Base-by-base conservation (phyloP, 306 rosid species). In the Nissolia schottii region DNA sequence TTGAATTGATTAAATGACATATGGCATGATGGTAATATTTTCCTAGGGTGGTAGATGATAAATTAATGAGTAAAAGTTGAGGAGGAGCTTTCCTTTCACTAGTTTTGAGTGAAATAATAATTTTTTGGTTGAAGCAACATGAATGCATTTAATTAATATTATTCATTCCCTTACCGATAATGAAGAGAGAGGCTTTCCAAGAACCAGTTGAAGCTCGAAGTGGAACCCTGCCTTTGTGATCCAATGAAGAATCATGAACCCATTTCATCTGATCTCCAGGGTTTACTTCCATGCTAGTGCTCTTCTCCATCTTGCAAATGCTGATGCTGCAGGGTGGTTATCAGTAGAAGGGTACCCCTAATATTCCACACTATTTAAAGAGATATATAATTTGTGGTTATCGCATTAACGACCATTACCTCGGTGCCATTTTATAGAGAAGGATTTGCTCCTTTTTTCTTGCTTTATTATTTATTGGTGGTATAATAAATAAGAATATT, bases 161-260 rank as follows among this genome's bases (percentile, higher is more conserved):
- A n/a, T n/a, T n/a, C n/a, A n/a, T n/a, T n/a, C n/a, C 7, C 69
- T 67, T 79, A 88, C 93, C 88, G 15, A 88, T 77, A 45, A 88
- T 83, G 75, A 83, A 88, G 80, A 84, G 25, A 25, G 93, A 74
- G 59, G 93, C 88, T 79, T 83, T 88, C 90, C 93, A 85, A 37
- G 79, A 75, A 69, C 93, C 93, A 56, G 90, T 88, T 19, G 93
- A 81, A 77, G 84, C 79, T 70, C 93, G 58, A 2, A 84, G 89
- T 34, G 93, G 93, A 68, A 81, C 41, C 18, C 34, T 74, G 32
- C 88, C 85, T 70, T 79, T 74, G 35, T 85, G 80, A 77, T 88
- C 90, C 2, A 83, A 61, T 10, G 90, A 88, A 81, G 88, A 85
- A 81, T 88, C 93, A 77, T 67, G 45, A 71, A 88, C 90, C 84